Evolutionary conservation across 176 grass and related monocot genomes (phyloP).

Genomic region (Echinochloa phyllopogon): DNA sequence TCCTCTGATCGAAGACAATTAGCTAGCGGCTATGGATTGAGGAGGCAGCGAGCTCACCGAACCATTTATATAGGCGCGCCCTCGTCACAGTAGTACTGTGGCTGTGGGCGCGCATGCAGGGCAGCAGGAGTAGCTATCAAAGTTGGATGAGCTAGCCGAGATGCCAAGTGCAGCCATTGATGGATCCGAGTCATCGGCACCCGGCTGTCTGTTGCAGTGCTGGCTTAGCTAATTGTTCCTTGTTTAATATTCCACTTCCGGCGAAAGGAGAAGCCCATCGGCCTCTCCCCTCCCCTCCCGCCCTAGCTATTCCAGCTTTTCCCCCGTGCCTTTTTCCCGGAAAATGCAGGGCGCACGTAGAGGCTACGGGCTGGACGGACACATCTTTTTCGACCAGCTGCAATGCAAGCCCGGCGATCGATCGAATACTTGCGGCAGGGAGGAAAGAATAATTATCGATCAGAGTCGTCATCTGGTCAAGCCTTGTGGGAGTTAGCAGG

Average conservation of each 20-base stretch:
- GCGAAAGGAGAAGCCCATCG: conserved; percentile 20
- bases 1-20: not conserved
- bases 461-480: conserved; percentile 17
- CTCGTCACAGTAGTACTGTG: not conserved
- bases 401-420: not conserved
- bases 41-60: conserved; percentile 48
- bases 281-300: not conserved
- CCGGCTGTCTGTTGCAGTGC: conserved; percentile 32
- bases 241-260: conserved; percentile 69
- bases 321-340: not conserved
- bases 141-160: conserved; percentile 39
- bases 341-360: conserved; percentile 26
- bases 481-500: conserved; percentile 29
- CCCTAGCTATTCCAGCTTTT: not conserved
- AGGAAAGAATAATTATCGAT: not conserved
- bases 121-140: not conserved
- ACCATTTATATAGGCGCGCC: conserved; percentile 62
- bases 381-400: not conserved
- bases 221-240: conserved; percentile 37
- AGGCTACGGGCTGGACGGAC: not conserved
- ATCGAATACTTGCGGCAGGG: conserved; percentile 17
- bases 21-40: conserved; percentile 28
- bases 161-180: conserved; percentile 42
- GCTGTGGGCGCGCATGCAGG: not conserved
- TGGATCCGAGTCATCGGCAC: conserved; percentile 61